A percentile compares a stretch with the other conserved stretches of the same genome.
Evolutionary conservation across 2,329 filamentous ascomycete genomes (phyloP).

Genomic region (Claviceps sp.): DNA sequence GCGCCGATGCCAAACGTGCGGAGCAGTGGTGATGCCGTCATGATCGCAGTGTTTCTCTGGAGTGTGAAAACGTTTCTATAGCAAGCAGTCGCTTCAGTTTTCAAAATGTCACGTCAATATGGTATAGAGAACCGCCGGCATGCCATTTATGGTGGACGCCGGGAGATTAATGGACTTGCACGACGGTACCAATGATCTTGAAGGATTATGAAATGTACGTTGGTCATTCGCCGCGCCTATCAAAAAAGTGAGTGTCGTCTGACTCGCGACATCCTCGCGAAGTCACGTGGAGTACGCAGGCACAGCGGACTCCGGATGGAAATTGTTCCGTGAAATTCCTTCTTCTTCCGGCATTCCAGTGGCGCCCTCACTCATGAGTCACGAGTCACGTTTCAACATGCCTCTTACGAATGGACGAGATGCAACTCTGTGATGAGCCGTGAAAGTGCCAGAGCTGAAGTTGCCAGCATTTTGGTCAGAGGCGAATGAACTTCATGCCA

Average conservation of each 20-base stretch:
- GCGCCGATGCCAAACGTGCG: neutral
- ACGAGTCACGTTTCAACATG: too few relatives aligned
- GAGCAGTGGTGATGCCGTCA: neutral
- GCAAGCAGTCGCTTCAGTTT: neutral
- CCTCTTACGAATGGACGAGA: too few relatives aligned
- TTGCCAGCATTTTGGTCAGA: too few relatives aligned
- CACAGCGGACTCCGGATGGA: neutral
- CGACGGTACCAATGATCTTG: too few relatives aligned
- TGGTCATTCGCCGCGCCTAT: too few relatives aligned
- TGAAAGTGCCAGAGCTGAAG: too few relatives aligned
- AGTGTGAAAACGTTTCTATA: neutral
- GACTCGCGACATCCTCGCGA: slow-evolving; percentile 1
- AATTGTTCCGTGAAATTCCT: neutral
- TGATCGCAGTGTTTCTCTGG: neutral
- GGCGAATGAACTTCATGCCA: too few relatives aligned
- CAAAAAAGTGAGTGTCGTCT: too few relatives aligned
- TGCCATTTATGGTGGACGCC: neutral
- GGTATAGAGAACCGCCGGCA: neutral
- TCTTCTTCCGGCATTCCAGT: neutral
- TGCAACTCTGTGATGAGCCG: too few relatives aligned
- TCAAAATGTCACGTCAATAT: neutral
- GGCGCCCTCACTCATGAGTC: too few relatives aligned
- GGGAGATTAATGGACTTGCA: too few relatives aligned
- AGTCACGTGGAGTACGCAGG: neutral
- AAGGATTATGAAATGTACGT: too few relatives aligned